Evolutionary conservation across 179 eudicot genomes (phyloP), one percentile per base, ranked within the genome.

Genomic region (Beta lomatogona): DNA sequence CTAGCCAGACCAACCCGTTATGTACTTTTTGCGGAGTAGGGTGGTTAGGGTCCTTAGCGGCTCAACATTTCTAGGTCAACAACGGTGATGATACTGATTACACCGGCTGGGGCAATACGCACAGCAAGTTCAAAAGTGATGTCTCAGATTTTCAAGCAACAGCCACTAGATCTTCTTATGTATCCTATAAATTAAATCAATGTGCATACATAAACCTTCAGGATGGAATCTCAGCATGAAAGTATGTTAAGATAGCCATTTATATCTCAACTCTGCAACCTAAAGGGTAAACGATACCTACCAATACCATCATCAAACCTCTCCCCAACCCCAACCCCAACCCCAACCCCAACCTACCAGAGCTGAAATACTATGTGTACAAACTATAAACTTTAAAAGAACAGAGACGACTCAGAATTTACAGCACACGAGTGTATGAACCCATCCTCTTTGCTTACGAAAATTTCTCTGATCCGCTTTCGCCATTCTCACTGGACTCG

Each of bases 401-500:
- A 82, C 9, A 15, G 50, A 65, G 73, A 58, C 21, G 71, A 79
- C 74, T 92, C 86, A 94, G 90, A 94, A 94, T 94, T 89, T 93
- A 90, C 97, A 94, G 80, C 98, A 93, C 80, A 94, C 80, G 77
- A 94, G 81, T 67, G 94, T 85, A 59, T 86, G 86, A 73, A 84
- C 82, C 95, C 98, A 94, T 80, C 95, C 88, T 85, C 78, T 82
- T 16, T 87, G 90, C 88, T 90, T 94, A 53, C 86, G 81, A 22
- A 82, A 75, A 67, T 67, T 83, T 86, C 91, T 88, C 81, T 90
- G 84, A 44, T 94, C 94, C 13, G 92, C 93, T 85, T 91, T 93
- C 13, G 91, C 94, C 98, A 94, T 94, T 84, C 97, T 91, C 81
- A 93, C 93, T 10, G 98, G 98, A 81, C 98, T 94, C 81, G 88